phyloP scores from a whole-genome alignment of 176 grass and related monocot species.

The Hordeum vulgare region MorexV3_pseudomolecules_assembly NC_058522.1:536166965-536167464 shows the following conservation, averaged over 20 bases:
- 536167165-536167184: conserved; percentile 54
- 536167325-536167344: conserved; percentile 74
- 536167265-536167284: conserved; percentile 58
- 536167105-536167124: conserved; percentile 74
- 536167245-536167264: conserved; percentile 34
- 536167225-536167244: conserved; percentile 70
- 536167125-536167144: conserved; percentile 46
- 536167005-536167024: conserved; percentile 47
- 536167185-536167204: not conserved
- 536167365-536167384: conserved; percentile 43
- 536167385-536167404: conserved; percentile 38
- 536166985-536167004: conserved; percentile 68
- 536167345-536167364: conserved; percentile 70
- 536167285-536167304: conserved; percentile 36
- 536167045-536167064: conserved; percentile 47
- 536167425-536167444: conserved; percentile 80
- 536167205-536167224: conserved; percentile 66
- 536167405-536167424: conserved; percentile 50
- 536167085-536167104: conserved; percentile 56
- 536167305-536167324: conserved; percentile 65
- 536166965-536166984: conserved; percentile 38
- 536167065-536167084: conserved; percentile 48
- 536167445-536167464: conserved; percentile 33
- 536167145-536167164: conserved; percentile 56
- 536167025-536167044: conserved; percentile 60